Evolutionary conservation across 2,329 filamentous ascomycete genomes (phyloP), one percentile per base, ranked within the genome.

Genomic region (Graphium sp.): DNA sequence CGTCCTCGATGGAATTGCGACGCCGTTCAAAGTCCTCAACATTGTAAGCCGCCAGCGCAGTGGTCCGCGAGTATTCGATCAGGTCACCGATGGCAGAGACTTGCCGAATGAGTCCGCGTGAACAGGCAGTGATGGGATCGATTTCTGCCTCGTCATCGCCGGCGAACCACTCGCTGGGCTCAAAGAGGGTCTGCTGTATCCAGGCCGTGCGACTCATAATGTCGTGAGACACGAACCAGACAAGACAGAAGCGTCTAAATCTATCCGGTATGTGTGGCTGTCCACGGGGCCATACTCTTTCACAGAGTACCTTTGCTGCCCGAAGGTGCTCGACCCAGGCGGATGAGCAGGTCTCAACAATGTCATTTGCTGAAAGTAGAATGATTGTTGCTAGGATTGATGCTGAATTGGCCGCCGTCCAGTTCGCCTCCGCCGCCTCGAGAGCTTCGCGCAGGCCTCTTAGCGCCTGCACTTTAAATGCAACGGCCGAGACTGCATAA

Each of bases 181-280:
- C 24, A n/a, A 26, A 26, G 7, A 26, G 7, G 6, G 7, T 15
- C 15, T 26, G 5, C 15, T 16, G n/a, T 14, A 26, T 16, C 24
- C 24, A 26, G 6, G 24, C 24, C 18, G 24, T 26, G 7, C 24
- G 24, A n/a, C 24, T 26, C 24, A 26, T 26, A 16, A 26, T 26
- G 24, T 26, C 24, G 14, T 26, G 24, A 5, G 24, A 26, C 14
- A 16, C 24, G 14, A 26, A 26, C 24, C 24, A 26, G 13, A 26
- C 18, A 11, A 26, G 8, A 7, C 7, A 8, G 24, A 26, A 26
- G 5, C 6, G 7, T 8, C 24, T 13, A 14, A 26, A 26, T 6
- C 15, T 10, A n/a, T 26, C 24, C 5, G 24, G 24, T 7, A 16
- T 13, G 7, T 9, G 13, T 5, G 24, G 24, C 7, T 16, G 24